Evolutionary conservation across 164 flowering plant genomes (phyloP), one percentile per base, ranked within the genome.

Genomic region (Taxillus chinensis): DNA sequence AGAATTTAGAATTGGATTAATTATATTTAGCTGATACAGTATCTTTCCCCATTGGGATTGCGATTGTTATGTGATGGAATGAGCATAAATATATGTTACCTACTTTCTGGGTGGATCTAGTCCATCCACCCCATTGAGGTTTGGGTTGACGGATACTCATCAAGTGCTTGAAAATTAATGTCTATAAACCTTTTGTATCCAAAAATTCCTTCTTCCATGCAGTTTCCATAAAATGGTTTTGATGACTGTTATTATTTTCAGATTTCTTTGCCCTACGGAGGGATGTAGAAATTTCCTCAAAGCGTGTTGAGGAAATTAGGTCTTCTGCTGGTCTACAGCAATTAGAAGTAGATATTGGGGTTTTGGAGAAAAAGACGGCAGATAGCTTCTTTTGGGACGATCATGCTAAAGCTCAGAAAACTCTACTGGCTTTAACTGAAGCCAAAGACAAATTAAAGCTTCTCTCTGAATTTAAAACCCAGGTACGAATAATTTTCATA

Each of bases 331-430:
- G 95, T 69, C 66, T 90, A 62, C 72, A 82, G 56, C 79, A 73
- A 57, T 67, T 93, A 53, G 87, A 89, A 71, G 79, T 78, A 50
- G 95, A 84, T 27, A 74, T 83, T 46, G 73, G 71, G 16, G 71
- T 60, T 55, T 73, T 90, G 74, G 97, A 93, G 78, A 70, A 58
- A 40, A 79, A 80, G 68, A 81, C 97, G n/a, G 80, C 90, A 42
- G 89, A 83, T 70, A 79, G 73, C 74, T 79, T 88, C 62, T 78
- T 93, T 39, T 93, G 99, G 99, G 99, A 90, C 74, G 92, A 90
- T 55, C 92, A 78, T 65, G 73, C 79, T 63, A 79, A 76, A 69
- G 97, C 99, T 61, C 99, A 93, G 73, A 77, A 86, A 74, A 87
- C 71, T 57, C 97, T 90, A 71, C 71, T 66, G 64, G 76, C 87